Evolutionary conservation across 2,329 filamentous ascomycete genomes (phyloP).

Genomic region (Botryotinia globosa): DNA sequence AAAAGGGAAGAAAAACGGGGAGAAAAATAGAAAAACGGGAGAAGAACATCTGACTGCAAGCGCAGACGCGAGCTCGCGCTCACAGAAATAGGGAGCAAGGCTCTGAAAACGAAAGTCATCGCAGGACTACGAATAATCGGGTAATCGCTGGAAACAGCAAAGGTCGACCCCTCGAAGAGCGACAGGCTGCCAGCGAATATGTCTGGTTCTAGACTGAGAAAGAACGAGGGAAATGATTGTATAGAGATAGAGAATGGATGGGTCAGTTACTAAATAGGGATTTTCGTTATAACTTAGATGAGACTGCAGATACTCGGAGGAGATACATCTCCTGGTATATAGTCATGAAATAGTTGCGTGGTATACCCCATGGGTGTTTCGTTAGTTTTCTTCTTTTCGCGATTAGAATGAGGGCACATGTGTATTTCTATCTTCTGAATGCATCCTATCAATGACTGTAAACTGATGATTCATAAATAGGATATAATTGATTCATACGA

Average conservation of each 20-base stretch:
- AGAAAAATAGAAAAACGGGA: no score
- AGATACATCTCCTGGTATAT: background rate
- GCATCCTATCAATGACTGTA: background rate
- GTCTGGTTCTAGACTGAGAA: fast-evolving
- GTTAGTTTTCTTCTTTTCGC: background rate
- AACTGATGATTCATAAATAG: background rate
- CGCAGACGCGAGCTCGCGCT: no score
- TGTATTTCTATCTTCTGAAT: background rate
- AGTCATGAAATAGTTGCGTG: background rate
- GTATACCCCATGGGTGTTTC: background rate
- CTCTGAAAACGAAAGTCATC: no score
- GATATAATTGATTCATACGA: background rate
- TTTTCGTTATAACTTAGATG: background rate
- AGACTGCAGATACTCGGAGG: background rate
- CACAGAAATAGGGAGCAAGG: no score
- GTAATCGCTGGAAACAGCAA: no score
- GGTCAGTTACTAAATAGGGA: background rate
- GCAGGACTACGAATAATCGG: no score
- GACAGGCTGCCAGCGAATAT: background rate
- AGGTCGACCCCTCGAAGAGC: no score
- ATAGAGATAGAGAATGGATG: background rate
- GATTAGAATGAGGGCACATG: background rate
- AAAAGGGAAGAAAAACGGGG: no score
- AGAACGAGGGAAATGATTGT: background rate
- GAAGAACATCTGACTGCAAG: no score